A percentile compares a stretch with the other conserved stretches of the same genome.
Conservation (phyloP, 164 flowering plant species). For the Platanus orientalis region DNA sequence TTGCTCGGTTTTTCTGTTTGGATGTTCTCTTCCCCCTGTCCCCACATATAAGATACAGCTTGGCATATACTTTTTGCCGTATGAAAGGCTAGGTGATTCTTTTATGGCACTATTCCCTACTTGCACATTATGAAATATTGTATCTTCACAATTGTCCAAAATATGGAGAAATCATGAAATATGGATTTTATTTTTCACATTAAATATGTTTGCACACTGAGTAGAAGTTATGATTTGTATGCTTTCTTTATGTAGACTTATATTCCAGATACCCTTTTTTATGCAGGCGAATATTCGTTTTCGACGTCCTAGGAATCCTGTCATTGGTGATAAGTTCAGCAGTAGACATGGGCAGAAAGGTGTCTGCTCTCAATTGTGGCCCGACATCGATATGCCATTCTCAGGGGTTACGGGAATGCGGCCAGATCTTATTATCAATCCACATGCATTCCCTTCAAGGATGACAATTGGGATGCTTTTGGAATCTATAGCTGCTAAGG, state of each 20-base stretch:
- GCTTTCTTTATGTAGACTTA: not conserved
- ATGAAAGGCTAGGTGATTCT: too few relatives aligned
- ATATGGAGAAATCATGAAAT: too few relatives aligned
- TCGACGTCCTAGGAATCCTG: slow-evolving; percentile 80
- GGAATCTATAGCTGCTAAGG: slow-evolving; percentile 98
- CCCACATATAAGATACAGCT: too few relatives aligned
- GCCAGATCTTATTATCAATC: slow-evolving; percentile 95
- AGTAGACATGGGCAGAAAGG: slow-evolving; percentile 99
- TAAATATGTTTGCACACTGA: too few relatives aligned
- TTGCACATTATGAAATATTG: too few relatives aligned
- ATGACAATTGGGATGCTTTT: slow-evolving; percentile 98
- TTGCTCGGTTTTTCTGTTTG: too few relatives aligned
- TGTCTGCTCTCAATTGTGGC: slow-evolving; percentile 96
- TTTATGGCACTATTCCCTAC: too few relatives aligned
- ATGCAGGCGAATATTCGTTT: slow-evolving; percentile 79
- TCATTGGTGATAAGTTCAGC: slow-evolving; percentile 96
- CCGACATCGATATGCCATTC: slow-evolving; percentile 95
- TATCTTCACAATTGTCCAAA: too few relatives aligned
- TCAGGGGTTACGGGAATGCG: slow-evolving; percentile 89
- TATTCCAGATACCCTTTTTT: not conserved
- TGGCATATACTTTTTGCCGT: too few relatives aligned
- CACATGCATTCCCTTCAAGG: slow-evolving; percentile 96
- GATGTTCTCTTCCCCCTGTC: too few relatives aligned
- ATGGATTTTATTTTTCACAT: too few relatives aligned
- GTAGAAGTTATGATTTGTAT: too few relatives aligned